phyloP scores from a whole-genome alignment of 2,329 filamentous ascomycete species.

The Parastagonospora nodorum region DNA sequence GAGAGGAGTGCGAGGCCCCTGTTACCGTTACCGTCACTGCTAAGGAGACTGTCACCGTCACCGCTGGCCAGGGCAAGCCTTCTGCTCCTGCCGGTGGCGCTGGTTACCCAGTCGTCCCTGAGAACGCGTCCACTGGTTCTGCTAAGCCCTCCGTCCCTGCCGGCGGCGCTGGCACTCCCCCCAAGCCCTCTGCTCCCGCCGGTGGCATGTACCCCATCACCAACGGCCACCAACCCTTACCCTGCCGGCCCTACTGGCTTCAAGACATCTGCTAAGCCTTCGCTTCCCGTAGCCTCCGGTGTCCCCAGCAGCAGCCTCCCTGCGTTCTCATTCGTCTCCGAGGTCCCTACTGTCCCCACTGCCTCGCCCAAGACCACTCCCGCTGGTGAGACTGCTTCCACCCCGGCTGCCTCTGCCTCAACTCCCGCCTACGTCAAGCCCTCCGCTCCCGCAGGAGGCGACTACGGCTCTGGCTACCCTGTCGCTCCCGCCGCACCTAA shows the following conservation, averaged over 20 bases:
- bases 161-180: constrained; percentile 6
- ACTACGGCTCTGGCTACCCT: constrained; percentile 11
- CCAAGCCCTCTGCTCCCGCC: constrained; percentile 17
- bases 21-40: constrained; percentile 45
- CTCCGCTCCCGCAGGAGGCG: constrained; percentile 14
- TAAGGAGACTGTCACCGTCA: constrained; percentile 47
- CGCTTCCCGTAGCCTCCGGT: constrained; percentile 23
- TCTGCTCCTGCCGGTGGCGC: constrained; percentile 11
- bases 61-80: constrained; percentile 24
- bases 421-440: constrained; percentile 17
- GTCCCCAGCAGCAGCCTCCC: constrained; percentile 21
- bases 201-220: constrained; percentile 25
- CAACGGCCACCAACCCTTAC: constrained; percentile 33
- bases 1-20: constrained; percentile 37
- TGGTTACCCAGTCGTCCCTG: neutral
- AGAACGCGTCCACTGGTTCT: constrained; percentile 10
- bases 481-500: constrained; percentile 12
- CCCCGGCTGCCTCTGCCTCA: constrained; percentile 15
- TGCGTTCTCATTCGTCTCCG: constrained; percentile 31
- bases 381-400: constrained; percentile 10
- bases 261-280: constrained; percentile 37
- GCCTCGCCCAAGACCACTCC: constrained; percentile 12
- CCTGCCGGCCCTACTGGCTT: constrained; percentile 37
- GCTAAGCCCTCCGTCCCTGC: constrained; percentile 5
- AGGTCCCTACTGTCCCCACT: constrained; percentile 18